Conservation (phyloP, 2,329 filamentous ascomycete species). For the Mycosphaerella sp. region DNA sequence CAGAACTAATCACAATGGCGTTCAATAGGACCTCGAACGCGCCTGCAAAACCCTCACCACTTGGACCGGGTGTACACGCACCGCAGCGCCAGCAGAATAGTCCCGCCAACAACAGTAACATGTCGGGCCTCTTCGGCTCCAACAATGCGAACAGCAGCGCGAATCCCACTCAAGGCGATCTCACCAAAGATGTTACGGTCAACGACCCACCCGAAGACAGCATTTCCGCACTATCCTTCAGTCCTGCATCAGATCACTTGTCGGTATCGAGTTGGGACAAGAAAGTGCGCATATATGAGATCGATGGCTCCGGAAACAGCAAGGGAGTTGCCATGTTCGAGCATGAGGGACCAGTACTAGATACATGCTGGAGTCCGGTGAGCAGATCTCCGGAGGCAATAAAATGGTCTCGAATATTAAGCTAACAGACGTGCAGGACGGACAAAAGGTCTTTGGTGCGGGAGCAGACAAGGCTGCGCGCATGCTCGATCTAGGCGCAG, state of each 20-base stretch:
- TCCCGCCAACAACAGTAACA: not conserved
- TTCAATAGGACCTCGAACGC: not conserved
- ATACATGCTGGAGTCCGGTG: slow-evolving; percentile 83
- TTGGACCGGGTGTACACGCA: not conserved
- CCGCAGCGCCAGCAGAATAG: no score
- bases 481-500: slow-evolving; percentile 70
- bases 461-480: slow-evolving; percentile 89
- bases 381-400: slow-evolving; percentile 24
- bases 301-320: slow-evolving; percentile 68
- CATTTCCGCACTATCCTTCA: slow-evolving; percentile 82
- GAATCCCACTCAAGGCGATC: slow-evolving; percentile 76
- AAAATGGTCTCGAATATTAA: not conserved
- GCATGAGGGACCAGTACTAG: slow-evolving; percentile 77
- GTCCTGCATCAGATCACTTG: slow-evolving; percentile 68
- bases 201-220: slow-evolving; percentile 76
- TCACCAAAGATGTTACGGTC: slow-evolving; percentile 80
- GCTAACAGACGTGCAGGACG: slow-evolving; percentile 58
- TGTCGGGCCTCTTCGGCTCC: slow-evolving; percentile 45
- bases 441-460: slow-evolving; percentile 76
- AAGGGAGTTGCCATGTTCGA: slow-evolving; percentile 81
- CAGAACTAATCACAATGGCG: no score
- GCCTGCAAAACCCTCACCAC: not conserved
- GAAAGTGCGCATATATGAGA: slow-evolving; percentile 95
- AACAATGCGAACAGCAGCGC: slow-evolving; percentile 41
- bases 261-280: slow-evolving; percentile 96